Evolutionary conservation across 2,329 filamentous ascomycete genomes (phyloP).

Genomic region (Monosporascus sp.): DNA sequence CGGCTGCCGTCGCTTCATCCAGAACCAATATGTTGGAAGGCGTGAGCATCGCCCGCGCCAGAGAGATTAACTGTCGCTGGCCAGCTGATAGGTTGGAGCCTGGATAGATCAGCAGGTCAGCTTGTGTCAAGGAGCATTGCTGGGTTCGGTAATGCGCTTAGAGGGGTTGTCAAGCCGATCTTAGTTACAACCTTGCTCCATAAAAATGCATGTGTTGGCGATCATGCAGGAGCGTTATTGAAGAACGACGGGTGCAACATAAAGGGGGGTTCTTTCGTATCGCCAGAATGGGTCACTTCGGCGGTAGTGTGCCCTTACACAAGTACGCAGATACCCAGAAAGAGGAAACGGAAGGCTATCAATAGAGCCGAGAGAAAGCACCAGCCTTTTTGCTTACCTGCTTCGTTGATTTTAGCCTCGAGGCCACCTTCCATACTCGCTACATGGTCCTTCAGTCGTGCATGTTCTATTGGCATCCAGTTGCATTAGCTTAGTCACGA

Average conservation of each 20-base stretch:
- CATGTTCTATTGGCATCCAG: conserved; percentile 62
- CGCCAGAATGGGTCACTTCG: conserved; percentile 11
- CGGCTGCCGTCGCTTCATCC: conserved; percentile 86
- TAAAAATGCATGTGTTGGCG: conserved; percentile 24
- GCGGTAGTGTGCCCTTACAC: conserved; percentile 13
- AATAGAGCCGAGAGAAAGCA: conserved; percentile 24
- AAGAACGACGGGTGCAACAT: conserved; percentile 5
- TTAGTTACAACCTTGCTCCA: conserved; percentile 1
- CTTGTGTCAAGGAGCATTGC: conserved; percentile 3
- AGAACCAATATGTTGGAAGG: conserved; percentile 96
- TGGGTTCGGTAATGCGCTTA: conserved; percentile 2
- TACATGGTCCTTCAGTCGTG: conserved; percentile 86
- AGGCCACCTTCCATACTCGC: conserved; percentile 80
- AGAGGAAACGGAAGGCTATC: conserved; percentile 22
- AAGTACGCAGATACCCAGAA: conserved; percentile 20
- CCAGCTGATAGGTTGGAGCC: conserved; percentile 94
- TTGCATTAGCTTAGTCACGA: conserved; percentile 31
- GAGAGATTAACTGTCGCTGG: conserved; percentile 87
- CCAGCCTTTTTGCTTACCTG: conserved; percentile 56
- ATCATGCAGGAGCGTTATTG: conserved; percentile 27
- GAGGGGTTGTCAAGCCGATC: conserved; percentile 2
- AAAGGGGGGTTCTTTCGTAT: conserved; percentile 2
- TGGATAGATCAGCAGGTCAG: conserved; percentile 31
- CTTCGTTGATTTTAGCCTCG: conserved; percentile 88
- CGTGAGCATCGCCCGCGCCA: conserved; percentile 88